Conservation (phyloP, 148 eudicot genomes). For the Persicaria maculosa region DNA sequence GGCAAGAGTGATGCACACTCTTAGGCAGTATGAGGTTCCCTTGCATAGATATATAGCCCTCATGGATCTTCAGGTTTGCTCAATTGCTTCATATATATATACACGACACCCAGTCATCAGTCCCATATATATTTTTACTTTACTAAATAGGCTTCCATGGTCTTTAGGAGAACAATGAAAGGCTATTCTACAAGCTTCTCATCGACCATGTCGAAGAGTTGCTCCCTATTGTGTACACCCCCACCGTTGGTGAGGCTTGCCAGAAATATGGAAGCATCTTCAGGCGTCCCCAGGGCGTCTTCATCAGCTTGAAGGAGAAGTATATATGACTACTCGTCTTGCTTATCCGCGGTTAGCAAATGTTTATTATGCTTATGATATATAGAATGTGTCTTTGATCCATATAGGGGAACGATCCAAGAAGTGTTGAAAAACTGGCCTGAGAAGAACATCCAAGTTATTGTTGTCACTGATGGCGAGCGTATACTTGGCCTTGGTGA, state of each 20-base stretch:
- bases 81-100: too few species aligned
- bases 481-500: slow-evolving; percentile 91
- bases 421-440: slow-evolving; percentile 88
- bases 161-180: slow-evolving; percentile 75
- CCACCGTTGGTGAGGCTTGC: slow-evolving; percentile 58
- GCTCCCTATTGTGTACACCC: slow-evolving; percentile 82
- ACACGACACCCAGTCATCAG: too few species aligned
- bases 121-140: too few species aligned
- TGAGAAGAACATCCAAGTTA: slow-evolving; percentile 70
- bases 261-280: slow-evolving; percentile 42
- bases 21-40: slow-evolving; percentile 68
- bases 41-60: slow-evolving; percentile 72
- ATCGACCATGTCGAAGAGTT: slow-evolving; percentile 87
- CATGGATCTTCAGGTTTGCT: slow-evolving; percentile 79
- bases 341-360: background rate
- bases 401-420: slow-evolving; percentile 64
- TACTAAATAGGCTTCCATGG: background rate
- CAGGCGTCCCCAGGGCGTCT: slow-evolving; percentile 85
- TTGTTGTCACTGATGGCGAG: slow-evolving; percentile 90
- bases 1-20: slow-evolving; percentile 46
- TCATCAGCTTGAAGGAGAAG: slow-evolving; percentile 84
- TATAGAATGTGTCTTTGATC: background rate
- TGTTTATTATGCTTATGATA: background rate
- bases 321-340: slow-evolving; percentile 16
- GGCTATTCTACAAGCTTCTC: slow-evolving; percentile 78